Evolutionary conservation across 2,329 filamentous ascomycete genomes (phyloP), one percentile per base, ranked within the genome.

Genomic region (Beauveria sp.): DNA sequence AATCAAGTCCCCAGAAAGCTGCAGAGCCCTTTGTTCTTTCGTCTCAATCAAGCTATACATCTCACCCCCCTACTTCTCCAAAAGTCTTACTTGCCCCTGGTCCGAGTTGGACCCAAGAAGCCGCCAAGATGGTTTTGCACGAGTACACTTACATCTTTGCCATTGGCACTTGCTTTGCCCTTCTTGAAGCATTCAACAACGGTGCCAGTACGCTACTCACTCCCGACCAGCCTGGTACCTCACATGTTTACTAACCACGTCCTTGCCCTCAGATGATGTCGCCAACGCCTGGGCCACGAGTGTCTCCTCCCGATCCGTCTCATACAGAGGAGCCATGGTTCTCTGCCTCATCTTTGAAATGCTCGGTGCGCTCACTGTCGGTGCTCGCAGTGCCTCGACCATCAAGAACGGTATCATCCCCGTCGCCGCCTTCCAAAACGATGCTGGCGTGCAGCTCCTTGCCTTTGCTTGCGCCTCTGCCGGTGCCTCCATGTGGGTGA

Each of bases 251-350:
- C 46, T 45, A 56, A 30, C 16, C n/a, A 5, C 7, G 5, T 3
- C 9, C 12, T 18, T 16, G 16, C 8, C 30, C 24, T 42, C 22
- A 88, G 86, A 92, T 74, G 90, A 93, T 88, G 89, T 93, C 62
- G 89, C 90, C 70, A 93, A 93, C 76, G 79, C 89, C 56, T 93
- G 88, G 87, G 89, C 89, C 8, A 93, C 90, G 67, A 88, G 84
- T 51, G 89, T 93, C 63, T 92, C 89, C 22, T 92, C 89, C n/a
- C 78, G 89, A 59, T 92, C 89, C 66, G 80, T 91, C 69, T 79
- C 86, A 2, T 89, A 90, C 76, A 75, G 83, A 67, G 85, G 87
- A 74, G 88, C 86, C 65, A 88, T 88, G 85, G 67, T 87, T 40
- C 76, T 88, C 53, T 83, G 85, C 53, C 81, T 83, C 52, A 73